These are phyloP conservation scores for Coemansia sp. DNA, from an alignment of 192 early-diverging fungal species.

Conservation along the genomic window DNA sequence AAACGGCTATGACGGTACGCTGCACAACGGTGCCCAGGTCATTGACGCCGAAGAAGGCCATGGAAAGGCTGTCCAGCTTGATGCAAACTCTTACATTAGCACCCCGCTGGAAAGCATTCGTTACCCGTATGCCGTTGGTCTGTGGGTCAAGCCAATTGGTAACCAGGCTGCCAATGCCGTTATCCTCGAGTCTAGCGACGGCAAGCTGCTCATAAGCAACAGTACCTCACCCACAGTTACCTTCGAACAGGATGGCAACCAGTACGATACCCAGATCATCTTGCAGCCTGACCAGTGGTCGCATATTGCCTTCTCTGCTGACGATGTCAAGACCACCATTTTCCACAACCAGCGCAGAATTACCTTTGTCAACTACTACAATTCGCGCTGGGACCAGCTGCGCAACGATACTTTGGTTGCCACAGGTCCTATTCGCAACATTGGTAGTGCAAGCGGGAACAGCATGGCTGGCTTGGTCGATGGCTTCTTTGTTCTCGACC, in stretches of 20 bases:
- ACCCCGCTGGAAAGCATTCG: slow-evolving; percentile 41
- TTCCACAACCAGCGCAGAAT: slow-evolving; percentile 40
- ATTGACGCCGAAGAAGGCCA: slow-evolving; percentile 42
- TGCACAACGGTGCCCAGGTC: slow-evolving; percentile 40
- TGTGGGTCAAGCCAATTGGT: slow-evolving; percentile 48
- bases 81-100: slow-evolving; percentile 28
- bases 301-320: slow-evolving; percentile 44
- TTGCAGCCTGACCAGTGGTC: slow-evolving; percentile 35
- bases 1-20: slow-evolving; percentile 48
- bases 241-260: slow-evolving; percentile 46
- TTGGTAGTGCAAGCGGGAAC: slow-evolving; percentile 40
- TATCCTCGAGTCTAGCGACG: slow-evolving; percentile 40
- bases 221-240: slow-evolving; percentile 24
- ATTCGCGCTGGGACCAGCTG: slow-evolving; percentile 40
- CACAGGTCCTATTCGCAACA: slow-evolving; percentile 33
- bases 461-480: slow-evolving; percentile 37
- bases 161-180: slow-evolving; percentile 35
- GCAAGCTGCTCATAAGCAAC: slow-evolving; percentile 43
- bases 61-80: slow-evolving; percentile 40
- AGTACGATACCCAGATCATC: slow-evolving; percentile 38
- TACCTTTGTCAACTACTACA: slow-evolving; percentile 41
- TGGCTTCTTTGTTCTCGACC: slow-evolving; percentile 41
- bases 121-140: slow-evolving; percentile 44
- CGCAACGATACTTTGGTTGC: slow-evolving; percentile 38
- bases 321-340: slow-evolving; percentile 28